Evolutionary conservation across 352 stramenopile genomes (phyloP).

Genomic region (Phytophthora sp.): DNA sequence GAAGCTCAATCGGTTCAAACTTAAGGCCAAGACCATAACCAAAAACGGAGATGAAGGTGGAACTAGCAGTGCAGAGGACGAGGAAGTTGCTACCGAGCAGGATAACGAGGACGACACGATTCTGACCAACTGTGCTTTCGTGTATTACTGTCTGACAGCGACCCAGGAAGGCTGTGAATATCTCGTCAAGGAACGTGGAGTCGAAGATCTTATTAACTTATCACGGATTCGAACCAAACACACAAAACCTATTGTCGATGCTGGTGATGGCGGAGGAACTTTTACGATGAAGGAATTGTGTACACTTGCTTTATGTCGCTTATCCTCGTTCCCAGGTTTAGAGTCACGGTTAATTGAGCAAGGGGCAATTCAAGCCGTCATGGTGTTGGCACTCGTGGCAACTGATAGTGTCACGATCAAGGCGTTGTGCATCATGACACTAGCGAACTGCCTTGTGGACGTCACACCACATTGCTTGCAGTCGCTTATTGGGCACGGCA

Average conservation of each 20-base stretch:
- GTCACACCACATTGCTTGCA: slow-evolving; percentile 61
- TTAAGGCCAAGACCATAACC: slow-evolving; percentile 25
- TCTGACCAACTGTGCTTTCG: slow-evolving; percentile 71
- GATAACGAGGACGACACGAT: slow-evolving; percentile 48
- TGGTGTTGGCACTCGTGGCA: slow-evolving; percentile 77
- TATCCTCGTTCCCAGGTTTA: slow-evolving; percentile 70
- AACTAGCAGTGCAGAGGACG: slow-evolving; percentile 10
- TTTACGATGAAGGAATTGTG: slow-evolving; percentile 71
- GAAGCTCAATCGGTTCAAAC: slow-evolving; percentile 47
- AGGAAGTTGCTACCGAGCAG: slow-evolving; percentile 30
- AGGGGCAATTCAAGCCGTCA: slow-evolving; percentile 68
- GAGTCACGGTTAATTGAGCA: slow-evolving; percentile 75
- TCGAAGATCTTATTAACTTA: slow-evolving; percentile 77
- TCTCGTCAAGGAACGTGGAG: slow-evolving; percentile 71
- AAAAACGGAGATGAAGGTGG: neutral
- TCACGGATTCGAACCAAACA: slow-evolving; percentile 52
- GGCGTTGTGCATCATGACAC: slow-evolving; percentile 69
- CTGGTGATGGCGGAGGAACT: neutral
- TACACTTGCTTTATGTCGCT: slow-evolving; percentile 69
- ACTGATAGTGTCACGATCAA: slow-evolving; percentile 73
- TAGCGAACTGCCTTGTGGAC: slow-evolving; percentile 78
- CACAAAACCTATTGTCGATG: slow-evolving; percentile 11
- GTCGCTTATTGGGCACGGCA: slow-evolving; percentile 71
- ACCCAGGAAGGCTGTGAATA: slow-evolving; percentile 75
- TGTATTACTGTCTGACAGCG: slow-evolving; percentile 69